Evolutionary conservation across 192 early-diverging fungal genomes (phyloP).

Genomic region (Mortierella hygrophila): DNA sequence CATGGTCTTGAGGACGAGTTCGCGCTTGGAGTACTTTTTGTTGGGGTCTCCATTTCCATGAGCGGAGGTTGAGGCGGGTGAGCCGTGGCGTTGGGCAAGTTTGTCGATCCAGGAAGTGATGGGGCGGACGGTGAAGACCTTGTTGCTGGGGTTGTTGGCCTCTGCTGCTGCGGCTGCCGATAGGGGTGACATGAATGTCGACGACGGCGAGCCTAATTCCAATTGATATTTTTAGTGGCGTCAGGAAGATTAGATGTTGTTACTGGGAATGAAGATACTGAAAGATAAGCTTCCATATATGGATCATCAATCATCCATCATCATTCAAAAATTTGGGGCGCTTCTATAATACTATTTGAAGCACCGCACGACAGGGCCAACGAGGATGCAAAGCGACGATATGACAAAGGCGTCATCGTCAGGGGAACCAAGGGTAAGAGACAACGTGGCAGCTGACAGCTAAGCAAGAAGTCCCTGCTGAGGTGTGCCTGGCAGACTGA

Average conservation of each 20-base stretch:
- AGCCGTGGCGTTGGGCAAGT: slow-evolving; percentile 40
- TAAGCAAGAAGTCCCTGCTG: neutral
- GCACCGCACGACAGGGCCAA: slow-evolving; percentile 2
- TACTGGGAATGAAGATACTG: neutral
- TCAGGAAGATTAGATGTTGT: neutral
- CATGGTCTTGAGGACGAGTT: slow-evolving; percentile 71
- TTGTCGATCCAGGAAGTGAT: slow-evolving; percentile 54
- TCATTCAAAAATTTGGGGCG: too few species aligned
- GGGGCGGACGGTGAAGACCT: slow-evolving; percentile 39
- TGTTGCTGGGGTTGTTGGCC: slow-evolving; percentile 6
- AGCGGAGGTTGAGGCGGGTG: slow-evolving; percentile 18
- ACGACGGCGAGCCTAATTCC: neutral
- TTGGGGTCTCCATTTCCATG: neutral
- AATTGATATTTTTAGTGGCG: neutral
- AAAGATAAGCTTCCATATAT: neutral
- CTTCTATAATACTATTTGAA: neutral
- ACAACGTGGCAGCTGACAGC: neutral
- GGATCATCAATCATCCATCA: neutral
- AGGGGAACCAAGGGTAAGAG: neutral
- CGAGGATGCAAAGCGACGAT: neutral
- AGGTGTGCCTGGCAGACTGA: neutral
- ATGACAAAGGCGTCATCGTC: neutral
- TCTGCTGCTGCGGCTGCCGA: neutral
- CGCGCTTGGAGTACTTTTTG: slow-evolving; percentile 22
- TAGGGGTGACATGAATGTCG: neutral